These are phyloP conservation scores for Magnaporthales sp. DNA, from an alignment of 2,329 filamentous ascomycete genomes.

Conservation along the genomic window DNA sequence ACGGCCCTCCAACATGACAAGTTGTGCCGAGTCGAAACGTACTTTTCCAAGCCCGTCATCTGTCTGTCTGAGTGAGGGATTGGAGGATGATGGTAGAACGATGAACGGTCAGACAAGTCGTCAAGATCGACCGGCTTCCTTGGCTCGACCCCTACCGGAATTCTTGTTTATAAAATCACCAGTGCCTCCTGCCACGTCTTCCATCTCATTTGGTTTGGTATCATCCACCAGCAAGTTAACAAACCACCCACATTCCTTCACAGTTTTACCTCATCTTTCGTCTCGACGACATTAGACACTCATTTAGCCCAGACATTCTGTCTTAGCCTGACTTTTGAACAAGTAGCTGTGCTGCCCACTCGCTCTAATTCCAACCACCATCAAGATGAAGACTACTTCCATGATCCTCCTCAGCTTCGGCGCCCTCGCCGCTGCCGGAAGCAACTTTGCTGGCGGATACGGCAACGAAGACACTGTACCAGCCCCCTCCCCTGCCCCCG, in stretches of 20 bases:
- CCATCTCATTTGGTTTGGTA: neutral
- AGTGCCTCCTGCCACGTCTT: neutral
- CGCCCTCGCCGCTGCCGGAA: neutral
- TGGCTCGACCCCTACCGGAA: neutral
- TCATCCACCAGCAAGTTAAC: neutral
- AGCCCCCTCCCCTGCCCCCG: neutral
- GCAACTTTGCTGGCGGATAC: neutral
- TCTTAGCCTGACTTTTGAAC: neutral
- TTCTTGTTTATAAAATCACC: neutral
- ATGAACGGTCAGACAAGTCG: neutral
- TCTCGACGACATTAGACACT: neutral
- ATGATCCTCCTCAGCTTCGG: slow-evolving; percentile 1
- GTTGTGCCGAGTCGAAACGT: neutral
- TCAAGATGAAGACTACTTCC: slow-evolving; percentile 1
- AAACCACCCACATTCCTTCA: slow-evolving; percentile 1
- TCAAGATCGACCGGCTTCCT: neutral
- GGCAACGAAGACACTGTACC: neutral
- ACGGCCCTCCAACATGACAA: neutral
- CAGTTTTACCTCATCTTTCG: neutral
- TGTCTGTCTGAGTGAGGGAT: neutral
- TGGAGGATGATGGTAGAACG: neutral
- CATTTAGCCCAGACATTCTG: neutral
- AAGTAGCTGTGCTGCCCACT: neutral
- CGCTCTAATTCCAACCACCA: neutral
- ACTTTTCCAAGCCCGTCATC: neutral